A percentile compares a stretch with the other conserved stretches of the same genome.
Evolutionary conservation across 371 early-diverging fungal species (phyloP).

Genomic region (Mortierella sp.): DNA sequence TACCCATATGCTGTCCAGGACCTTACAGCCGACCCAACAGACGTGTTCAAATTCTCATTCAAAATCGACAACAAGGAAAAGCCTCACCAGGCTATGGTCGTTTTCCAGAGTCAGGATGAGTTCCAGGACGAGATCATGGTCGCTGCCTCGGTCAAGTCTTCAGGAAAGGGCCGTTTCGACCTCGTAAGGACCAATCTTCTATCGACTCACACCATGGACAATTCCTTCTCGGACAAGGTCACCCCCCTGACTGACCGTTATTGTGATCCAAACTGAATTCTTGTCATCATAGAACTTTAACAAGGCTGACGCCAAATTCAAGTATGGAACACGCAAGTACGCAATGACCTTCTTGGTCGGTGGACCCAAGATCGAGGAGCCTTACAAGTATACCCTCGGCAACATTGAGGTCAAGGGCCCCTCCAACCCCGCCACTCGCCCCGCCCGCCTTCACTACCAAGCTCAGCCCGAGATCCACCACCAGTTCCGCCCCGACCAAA

Average conservation of each 20-base stretch:
- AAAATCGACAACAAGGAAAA: slow-evolving; percentile 47
- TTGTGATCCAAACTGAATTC: background rate
- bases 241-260: background rate
- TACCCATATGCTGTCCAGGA: slow-evolving; percentile 31
- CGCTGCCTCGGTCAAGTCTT: slow-evolving; percentile 41
- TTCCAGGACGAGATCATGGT: slow-evolving; percentile 48
- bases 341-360: slow-evolving; percentile 55
- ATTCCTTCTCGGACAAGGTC: background rate
- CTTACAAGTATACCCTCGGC: slow-evolving; percentile 50
- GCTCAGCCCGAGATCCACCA: slow-evolving; percentile 78
- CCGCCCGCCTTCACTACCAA: slow-evolving; percentile 52
- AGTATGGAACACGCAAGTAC: slow-evolving; percentile 53
- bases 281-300: slow-evolving; percentile 31
- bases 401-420: slow-evolving; percentile 47
- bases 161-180: slow-evolving; percentile 54
- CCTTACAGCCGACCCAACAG: slow-evolving; percentile 30
- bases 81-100: slow-evolving; percentile 56
- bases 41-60: slow-evolving; percentile 47
- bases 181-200: slow-evolving; percentile 28
- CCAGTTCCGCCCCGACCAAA: slow-evolving; percentile 72
- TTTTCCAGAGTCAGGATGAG: slow-evolving; percentile 55
- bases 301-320: slow-evolving; percentile 33
- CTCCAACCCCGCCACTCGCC: slow-evolving; percentile 39
- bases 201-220: background rate
- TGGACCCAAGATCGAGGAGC: slow-evolving; percentile 40